Base-by-base conservation (phyloP, 192 early-diverging fungal genomes). In the Linnemannia hyalina region DNA sequence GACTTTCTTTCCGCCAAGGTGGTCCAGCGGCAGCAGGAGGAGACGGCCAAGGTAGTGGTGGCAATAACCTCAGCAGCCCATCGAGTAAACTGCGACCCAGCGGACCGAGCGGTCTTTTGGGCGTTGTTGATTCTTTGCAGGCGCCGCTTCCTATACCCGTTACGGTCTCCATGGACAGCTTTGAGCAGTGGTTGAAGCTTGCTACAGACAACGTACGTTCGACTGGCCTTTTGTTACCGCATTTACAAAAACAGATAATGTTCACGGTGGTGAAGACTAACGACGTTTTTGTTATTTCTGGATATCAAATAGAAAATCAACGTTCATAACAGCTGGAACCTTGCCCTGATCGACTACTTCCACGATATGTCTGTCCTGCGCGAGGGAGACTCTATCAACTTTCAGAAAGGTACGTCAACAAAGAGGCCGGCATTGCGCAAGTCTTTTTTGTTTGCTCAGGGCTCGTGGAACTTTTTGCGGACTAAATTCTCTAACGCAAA, bases 261-360 rank as follows among this genome's bases (percentile, higher is more conserved):
- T 86, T 10, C 54, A 18, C 15, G 10, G 36, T 16, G 10, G 32
- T 13, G 6, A 72, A 42, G 13, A 47, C n/a, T 38, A 15, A 80
- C 41, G 22, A 22, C 42, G 8, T 20, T 47, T 47, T 38, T 0
- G 13, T 47, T n/a, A 65, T 49, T 16, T 41, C 2, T 73, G 16
- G 46, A 20, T 13, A 35, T 42, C 20, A 23, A 60, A 20, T 89
- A 97, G 95, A 98, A 98, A 95, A 98, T 99, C 84, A 99, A 97
- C 82, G 93, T 93, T 2, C 91, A 92, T 82, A 99, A 99, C 89
- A 97, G 94, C 52, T 99, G 97, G 97, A 97, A 98, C 80, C 93
- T 99, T 82, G 97, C 96, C 18, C 90, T 99, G n/a, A 99, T 99
- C 81, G 97, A 99, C 89, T 99, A 97, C 83, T 99, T 99, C 82